Evolutionary conservation across 192 early-diverging fungal species (phyloP), one percentile per base, ranked within the genome.

Genomic region (Backusella morwellensis): DNA sequence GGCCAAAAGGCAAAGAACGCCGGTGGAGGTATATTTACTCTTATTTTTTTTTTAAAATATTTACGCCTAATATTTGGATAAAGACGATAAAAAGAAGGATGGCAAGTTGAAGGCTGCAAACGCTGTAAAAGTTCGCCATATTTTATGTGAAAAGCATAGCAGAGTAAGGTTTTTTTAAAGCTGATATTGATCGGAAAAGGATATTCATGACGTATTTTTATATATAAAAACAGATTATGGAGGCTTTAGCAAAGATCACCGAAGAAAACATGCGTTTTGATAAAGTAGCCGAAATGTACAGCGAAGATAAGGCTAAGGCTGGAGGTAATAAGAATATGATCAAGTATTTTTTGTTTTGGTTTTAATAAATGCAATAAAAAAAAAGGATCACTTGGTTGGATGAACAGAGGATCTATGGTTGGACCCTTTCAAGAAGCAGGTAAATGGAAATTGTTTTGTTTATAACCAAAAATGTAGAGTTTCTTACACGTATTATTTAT

Each of bases 131-230:
- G 90, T 93, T 26, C 86, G 94, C 34, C 93, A 96, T 82, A 95
- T 95, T 74, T 86, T 96, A 6, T 96, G 95, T 83, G 94, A 94
- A 74, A 96, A 95, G 72, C 92, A 94, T 34, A 80, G 86, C 32
- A 93, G 89, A 81, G 90, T 86, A 70, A 73, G 32, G 2, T 6
- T 50, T 50, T 50, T 21, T 50, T 50, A 50, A 34, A 29, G 14
- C 12, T 19, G 26, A 26, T 81, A 36, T 35, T 76, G 19, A 78
- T 15, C 32, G 14, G 35, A 41, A 35, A 67, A 38, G 78, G 12
- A 44, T 56, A 67, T 68, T 38, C 0, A 23, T 74, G 35, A 3
- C 19, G 3, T 34, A 2, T 35, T n/a, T 73, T 29, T 23, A 73
- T 36, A 23, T 14, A 54, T 44, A 32, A 29, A 71, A 32, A 29